Evolutionary conservation across 305 asterid species (phyloP), one percentile per base, ranked within the genome.

Genomic region (Fraxinus platypoda): DNA sequence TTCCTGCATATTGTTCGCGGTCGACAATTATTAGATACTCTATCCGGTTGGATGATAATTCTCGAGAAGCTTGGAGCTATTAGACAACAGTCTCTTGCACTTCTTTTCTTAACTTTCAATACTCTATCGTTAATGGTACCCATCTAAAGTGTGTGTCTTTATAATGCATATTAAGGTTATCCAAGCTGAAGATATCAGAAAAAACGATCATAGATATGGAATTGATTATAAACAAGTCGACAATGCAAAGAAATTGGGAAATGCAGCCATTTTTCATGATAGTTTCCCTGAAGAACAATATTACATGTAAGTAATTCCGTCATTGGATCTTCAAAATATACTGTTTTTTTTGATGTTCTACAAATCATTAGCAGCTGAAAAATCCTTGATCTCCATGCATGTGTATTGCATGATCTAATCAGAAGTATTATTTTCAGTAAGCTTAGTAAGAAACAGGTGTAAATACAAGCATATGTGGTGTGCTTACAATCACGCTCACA

Each of bases 231-330:
- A 80, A 74, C 77, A 82, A 11, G 35, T 8, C 33, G 74, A 75
- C 28, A 12, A 13, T 41, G 70, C 26, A 71, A 80, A 78, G 76
- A 78, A 83, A 81, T 28, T n/a, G 64, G 85, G 43, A 38, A 46
- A 57, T 62, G n/a, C n/a, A n/a, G n/a, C n/a, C n/a, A n/a, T n/a
- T n/a, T n/a, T n/a, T 57, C 78, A 75, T 30, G 70, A 41, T 66
- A 81, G 75, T 30, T 81, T 80, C 11, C 76, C 34, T 23, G 90
- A 83, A 26, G 97, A 90, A 46, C 78, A 87, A 30, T 93, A 85
- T 81, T 88, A 87, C 79, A 87, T 85, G 97, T 90, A 62, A 81
- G 83, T 71, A 81, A 46, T 78, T 75, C 1, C 66, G 2, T 31
- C 4, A 31, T 76, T 66, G 23, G 78, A 74, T 12, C 73, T 64